Conservation (phyloP, 202 grass and related monocot species). For the Digitaria exilis region DNA sequence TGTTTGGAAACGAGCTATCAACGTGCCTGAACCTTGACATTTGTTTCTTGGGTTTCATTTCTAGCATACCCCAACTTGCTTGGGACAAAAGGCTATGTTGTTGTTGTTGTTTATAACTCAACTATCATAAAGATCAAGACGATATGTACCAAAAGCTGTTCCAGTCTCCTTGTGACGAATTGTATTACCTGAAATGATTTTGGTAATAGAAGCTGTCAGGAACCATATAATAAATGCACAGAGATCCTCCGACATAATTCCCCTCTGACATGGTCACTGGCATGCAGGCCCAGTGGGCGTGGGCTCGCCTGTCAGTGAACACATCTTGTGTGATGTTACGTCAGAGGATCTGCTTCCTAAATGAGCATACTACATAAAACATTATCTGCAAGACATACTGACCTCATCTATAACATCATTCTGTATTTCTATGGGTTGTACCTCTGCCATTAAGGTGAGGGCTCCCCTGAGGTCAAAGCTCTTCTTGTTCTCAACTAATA, state of each 20-base stretch:
- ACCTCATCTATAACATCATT: constrained; percentile 67
- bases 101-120: too few relatives aligned
- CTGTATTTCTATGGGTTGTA: constrained; percentile 73
- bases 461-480: constrained; percentile 74
- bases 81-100: too few relatives aligned
- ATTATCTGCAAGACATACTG: constrained; percentile 34
- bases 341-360: not conserved
- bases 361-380: constrained; percentile 13
- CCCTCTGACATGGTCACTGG: not conserved
- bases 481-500: constrained; percentile 94
- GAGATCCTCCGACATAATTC: too few relatives aligned
- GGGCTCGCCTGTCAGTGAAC: not conserved
- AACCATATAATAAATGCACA: constrained; percentile 19
- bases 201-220: constrained; percentile 31
- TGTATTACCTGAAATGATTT: constrained; percentile 64
- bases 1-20: too few relatives aligned
- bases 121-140: constrained; percentile 28
- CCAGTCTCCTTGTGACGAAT: constrained; percentile 87
- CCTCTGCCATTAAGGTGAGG: constrained; percentile 64
- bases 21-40: too few relatives aligned
- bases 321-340: not conserved
- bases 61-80: too few relatives aligned
- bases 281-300: not conserved
- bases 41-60: too few relatives aligned
- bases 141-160: constrained; percentile 90